Evolutionary conservation across 306 rosid genomes (phyloP).

Genomic region (Cicer cuneatum): DNA sequence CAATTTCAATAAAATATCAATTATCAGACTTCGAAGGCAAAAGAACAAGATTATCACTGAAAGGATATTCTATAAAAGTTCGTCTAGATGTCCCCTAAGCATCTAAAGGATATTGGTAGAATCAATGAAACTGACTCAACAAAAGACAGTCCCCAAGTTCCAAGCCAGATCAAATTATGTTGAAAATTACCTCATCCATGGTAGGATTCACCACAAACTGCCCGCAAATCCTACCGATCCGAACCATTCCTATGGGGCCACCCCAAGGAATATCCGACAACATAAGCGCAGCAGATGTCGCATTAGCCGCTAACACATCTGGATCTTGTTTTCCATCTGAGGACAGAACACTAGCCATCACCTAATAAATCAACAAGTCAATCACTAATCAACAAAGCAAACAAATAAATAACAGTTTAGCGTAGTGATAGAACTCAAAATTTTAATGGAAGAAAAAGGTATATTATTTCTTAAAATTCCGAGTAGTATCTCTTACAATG

Average conservation of each 20-base stretch:
- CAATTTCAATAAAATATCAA: slow-evolving; percentile 31
- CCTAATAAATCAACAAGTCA: slow-evolving; percentile 49
- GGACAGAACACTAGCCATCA: slow-evolving; percentile 87
- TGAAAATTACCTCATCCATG: slow-evolving; percentile 78
- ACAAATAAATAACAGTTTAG: slow-evolving; percentile 24
- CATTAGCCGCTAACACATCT: slow-evolving; percentile 90
- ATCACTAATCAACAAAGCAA: slow-evolving; percentile 16
- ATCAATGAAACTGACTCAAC: slow-evolving; percentile 9
- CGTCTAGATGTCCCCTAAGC: neutral
- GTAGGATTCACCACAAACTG: slow-evolving; percentile 87
- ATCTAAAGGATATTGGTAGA: slow-evolving; percentile 13
- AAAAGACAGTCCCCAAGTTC: neutral
- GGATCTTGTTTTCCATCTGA: slow-evolving; percentile 94
- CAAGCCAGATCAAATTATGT: neutral
- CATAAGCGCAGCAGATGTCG: slow-evolving; percentile 95
- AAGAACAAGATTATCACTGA: neutral
- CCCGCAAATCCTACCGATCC: slow-evolving; percentile 83
- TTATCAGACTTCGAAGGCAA: neutral
- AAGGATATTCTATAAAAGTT: neutral
- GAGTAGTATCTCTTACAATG: no score
- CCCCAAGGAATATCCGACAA: slow-evolving; percentile 98
- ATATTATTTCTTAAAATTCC: no score
- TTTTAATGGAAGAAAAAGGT: no score
- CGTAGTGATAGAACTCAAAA: no score
- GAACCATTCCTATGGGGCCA: slow-evolving; percentile 93